A percentile compares a stretch with the other conserved stretches of the same genome.
Evolutionary conservation across 2,329 filamentous ascomycete genomes (phyloP).

Genomic region (Monosporascus cannonballus): DNA sequence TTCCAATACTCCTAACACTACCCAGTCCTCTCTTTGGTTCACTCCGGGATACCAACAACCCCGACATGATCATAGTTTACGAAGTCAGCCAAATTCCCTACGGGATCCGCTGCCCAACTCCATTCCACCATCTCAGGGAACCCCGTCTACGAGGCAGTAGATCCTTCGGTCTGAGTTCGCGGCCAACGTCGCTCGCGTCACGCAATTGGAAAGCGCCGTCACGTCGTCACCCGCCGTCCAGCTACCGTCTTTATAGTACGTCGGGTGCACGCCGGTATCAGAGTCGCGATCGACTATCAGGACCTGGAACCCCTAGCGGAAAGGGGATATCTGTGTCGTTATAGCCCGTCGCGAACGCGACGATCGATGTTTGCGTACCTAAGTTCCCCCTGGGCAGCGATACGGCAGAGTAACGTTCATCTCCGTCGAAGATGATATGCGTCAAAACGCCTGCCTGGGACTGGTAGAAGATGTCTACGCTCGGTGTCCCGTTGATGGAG

Average conservation of each 20-base stretch:
- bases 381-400: background rate
- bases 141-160: background rate
- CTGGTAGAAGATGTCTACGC: constrained; percentile 1
- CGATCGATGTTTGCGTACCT: background rate
- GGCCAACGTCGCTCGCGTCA: background rate
- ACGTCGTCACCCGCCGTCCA: background rate
- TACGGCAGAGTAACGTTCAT: background rate
- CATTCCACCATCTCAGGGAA: background rate
- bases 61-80: background rate
- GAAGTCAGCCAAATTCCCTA: background rate
- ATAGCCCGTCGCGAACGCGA: background rate
- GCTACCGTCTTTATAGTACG: background rate
- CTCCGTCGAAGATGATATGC: constrained; percentile 1
- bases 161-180: background rate
- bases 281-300: background rate
- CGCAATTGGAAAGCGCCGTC: background rate
- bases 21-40: too few relatives aligned
- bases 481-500: background rate
- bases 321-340: background rate
- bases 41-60: background rate
- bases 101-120: background rate
- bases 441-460: background rate
- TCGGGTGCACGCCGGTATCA: background rate
- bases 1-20: too few relatives aligned
- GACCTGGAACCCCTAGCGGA: background rate